Evolutionary conservation across 2,329 filamentous ascomycete genomes (phyloP), one percentile per base, ranked within the genome.

Genomic region (Lachnellula cervina): DNA sequence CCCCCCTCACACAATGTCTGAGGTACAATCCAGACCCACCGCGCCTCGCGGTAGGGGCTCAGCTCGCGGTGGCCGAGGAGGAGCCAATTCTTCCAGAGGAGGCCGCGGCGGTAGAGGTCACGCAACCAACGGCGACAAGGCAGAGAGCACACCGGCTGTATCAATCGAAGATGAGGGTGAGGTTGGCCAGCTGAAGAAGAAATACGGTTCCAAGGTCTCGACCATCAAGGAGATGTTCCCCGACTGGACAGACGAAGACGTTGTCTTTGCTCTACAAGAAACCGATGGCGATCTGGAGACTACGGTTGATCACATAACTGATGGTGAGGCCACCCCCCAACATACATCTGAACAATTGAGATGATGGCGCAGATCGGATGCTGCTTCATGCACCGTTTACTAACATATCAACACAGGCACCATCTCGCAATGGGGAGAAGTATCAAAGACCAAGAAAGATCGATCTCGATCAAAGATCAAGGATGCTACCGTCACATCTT

Each of bases 171-270:
- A 97, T 69, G 87, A 96, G 72, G 89, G 90, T 72, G 92, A 97
- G 74, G 82, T 97, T 64, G 89, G 88, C 70, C 85, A 95, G 75
- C 84, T 97, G 71, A 95, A 95, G 82, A 91, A 90, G 79, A 86
- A 89, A 73, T 94, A 96, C 71, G 82, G 88, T 68, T 77, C 78
- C 69, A 89, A 93, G 76, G 82, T 96, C 66, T 79, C 80, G 60
- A 84, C 87, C 68, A 85, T 99, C 72, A 91, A 90, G 77, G 92
- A 96, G 73, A 86, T 97, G 77, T 97, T 96, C 77, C 85, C 90
- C 58, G 88, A 91, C 74, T 97, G 93, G 94, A 93, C 91, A 66
- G 90, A 96, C 69, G 90, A 92, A 73, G 93, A 97, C 73, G 84
- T 97, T 62, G 84, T 97, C 62, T 94, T 94, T 72, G 92, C 92